Percentiles rank a stretch among this genome's conserved stretches.
These are phyloP conservation scores for Pichia sp. DNA, from an alignment of 1,139 yeast genomes.

Conservation along the genomic window DNA sequence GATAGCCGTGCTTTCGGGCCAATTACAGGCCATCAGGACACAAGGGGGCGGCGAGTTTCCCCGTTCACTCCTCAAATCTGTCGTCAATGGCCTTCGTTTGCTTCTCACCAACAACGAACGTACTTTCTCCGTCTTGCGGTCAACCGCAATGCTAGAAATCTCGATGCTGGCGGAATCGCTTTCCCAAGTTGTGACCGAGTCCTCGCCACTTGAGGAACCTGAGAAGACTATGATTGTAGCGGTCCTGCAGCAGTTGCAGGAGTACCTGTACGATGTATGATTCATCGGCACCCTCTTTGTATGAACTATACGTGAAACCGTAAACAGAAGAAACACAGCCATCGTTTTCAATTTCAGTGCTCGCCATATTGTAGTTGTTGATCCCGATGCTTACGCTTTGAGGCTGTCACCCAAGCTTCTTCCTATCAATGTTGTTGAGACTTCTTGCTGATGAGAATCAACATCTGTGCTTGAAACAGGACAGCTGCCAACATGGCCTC, in stretches of 20 bases:
- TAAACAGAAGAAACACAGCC: no score
- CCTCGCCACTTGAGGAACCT: constrained; percentile 9
- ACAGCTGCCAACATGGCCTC: constrained; percentile 14
- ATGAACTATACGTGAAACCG: neutral
- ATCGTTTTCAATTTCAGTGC: neutral
- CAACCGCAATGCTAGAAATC: constrained; percentile 7
- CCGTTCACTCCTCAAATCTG: constrained; percentile 7
- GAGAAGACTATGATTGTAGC: neutral
- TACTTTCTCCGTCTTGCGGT: constrained; percentile 6
- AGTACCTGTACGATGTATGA: neutral
- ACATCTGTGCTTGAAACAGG: no score
- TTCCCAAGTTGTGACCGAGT: neutral
- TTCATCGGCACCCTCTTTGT: no score
- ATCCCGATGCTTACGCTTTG: no score
- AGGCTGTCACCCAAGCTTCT: no score
- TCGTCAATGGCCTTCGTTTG: constrained; percentile 7
- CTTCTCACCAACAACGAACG: constrained; percentile 14
- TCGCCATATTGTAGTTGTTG: neutral
- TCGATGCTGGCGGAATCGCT: constrained; percentile 4
- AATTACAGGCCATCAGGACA: constrained; percentile 10
- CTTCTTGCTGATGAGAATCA: neutral
- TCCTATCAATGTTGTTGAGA: neutral
- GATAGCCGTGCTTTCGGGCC: constrained; percentile 34
- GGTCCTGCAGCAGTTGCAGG: constrained; percentile 3
- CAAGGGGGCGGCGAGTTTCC: constrained; percentile 6